Evolutionary conservation across 2,329 filamentous ascomycete species (phyloP), one percentile per base, ranked within the genome.

Genomic region (Penicillium verrucosum): DNA sequence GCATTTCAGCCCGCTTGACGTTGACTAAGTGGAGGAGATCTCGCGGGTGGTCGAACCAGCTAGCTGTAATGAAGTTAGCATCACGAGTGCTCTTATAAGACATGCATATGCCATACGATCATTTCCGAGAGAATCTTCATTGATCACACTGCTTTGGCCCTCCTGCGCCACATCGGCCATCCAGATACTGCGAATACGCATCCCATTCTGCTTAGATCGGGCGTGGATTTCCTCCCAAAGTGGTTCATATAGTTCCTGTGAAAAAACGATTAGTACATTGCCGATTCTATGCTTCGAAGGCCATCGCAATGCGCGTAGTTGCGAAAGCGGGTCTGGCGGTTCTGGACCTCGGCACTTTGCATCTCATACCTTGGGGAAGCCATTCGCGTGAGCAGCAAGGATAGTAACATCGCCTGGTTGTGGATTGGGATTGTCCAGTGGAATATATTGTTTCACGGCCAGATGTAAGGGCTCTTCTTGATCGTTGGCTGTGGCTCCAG

Each of bases 131-230:
- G 81, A 79, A 40, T 80, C 71, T 73, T 92, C 88, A 71, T 97
- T 97, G 41, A 95, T 70, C 11, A 89, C 78, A 38, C 88, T 85
- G 70, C 89, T 95, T 66, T 85, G 80, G 36, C 92, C 92, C 77
- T 97, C 90, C 70, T 91, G 87, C 30, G 90, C 86, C n/a, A 89
- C 85, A 75, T 97, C 93, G 60, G 90, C 87, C 65, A 96, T 94
- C 89, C 90, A 96, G 65, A 97, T 92, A 60, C 84, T 81, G 56
- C 90, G 84, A 65, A 97, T 90, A 2, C 82, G 80, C 65, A 95
- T 84, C 18, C 85, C 86, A 54, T 81, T 77, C 14, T 74, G 70
- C 62, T 82, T 81, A 6, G 86, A 78, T 18, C 80, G 77, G 18
- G 80, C 75, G 64, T 89, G 79, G 1, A 97, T 78, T 50, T 96